Evolutionary conservation across 805 yeast species (phyloP), one percentile per base, ranked within the genome.

Genomic region (Maudiozyma saulgeensis): DNA sequence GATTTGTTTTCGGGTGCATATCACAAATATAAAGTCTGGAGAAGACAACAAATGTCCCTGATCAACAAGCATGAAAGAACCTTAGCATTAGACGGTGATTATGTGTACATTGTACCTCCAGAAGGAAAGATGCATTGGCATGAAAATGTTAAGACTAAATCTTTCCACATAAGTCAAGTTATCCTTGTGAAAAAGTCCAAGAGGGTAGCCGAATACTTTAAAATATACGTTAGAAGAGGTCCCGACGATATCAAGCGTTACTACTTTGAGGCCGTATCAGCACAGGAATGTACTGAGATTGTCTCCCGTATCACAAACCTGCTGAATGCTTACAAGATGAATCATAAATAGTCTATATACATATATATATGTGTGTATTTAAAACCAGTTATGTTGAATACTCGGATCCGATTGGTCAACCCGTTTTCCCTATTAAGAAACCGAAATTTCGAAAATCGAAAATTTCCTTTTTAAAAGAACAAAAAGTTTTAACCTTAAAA

Each of bases 61-160:
- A 79, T 85, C 51, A 62, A 56, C 44, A 76, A 89, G 48, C 87
- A 87, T 52, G 95, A 89, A 57, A 79, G 93, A 57, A 79, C 89
- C 0, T 71, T 91, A 32, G 89, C 93, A 1, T 79, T 91, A 38
- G 98, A 91, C 66, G 98, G 97, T n/a, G 96, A 88, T 58, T 89
- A 88, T 59, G 79, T 91, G 13, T 91, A 90, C 59, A 78, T 91
- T 45, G 79, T 87, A 5, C 68, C 68, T 58, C 96, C 97, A 0
- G 82, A 89, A 7, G 88, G 86, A 57, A 91, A 87, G 51, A 74
- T 79, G 50, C 78, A 77, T 56, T 79, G 87, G 77, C 79, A 84
- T 58, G 93, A 84, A 48, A 70, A 75, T 65, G 78, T 84, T 56
- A 90, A 90, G 61, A 90, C 96, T 0, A 80, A 89, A 15, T 84